Base-by-base conservation (phyloP, 2,329 filamentous ascomycete genomes). In the Elsinoe australis region DNA sequence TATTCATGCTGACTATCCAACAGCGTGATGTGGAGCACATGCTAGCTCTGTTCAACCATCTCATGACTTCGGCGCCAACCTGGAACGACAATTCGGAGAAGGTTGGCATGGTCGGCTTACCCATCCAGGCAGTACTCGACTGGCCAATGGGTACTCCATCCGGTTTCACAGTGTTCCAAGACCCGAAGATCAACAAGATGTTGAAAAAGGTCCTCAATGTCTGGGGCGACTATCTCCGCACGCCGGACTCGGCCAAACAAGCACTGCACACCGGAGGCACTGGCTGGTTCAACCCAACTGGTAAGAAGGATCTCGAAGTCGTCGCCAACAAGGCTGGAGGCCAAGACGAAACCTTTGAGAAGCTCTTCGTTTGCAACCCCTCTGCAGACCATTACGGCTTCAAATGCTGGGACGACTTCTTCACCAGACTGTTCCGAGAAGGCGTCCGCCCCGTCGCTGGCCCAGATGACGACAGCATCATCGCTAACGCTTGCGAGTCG, bases 351-450 rank as follows among this genome's bases (percentile, higher is more conserved):
- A 54, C 51, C 12, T 64, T 64, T 53, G 59, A 81, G 49, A 71
- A 82, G 14, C 70, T 38, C n/a, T 84, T 75, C 60, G 54, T 73
- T 14, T 84, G 80, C 58, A 75, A 83, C 33, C 71, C 78, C 0
- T 63, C 59, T 0, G 67, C 69, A 4, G 64, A 73, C 54, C 60
- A 80, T 58, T 71, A 76, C 53, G 81, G 82, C 14, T 85, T 70
- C 66, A 75, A 70, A 49, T 83, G 78, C 0, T 85, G 82, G 82
- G 82, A 86, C 51, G 68, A 78, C 57, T 86, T 85, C 66, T 85
- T 86, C 65, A 83, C 78, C 0, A 73, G 82, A 4, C 49, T 67
- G 4, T 71, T 84, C 48, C 69, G 64, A 6, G 68, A 74, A 0
- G 65, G 64, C 0, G 70, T 76, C 1, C 73, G 82, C 0, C 82